Evolutionary conservation across 768 basidiomycete species (phyloP).

Genomic region (Leccinellum rugosiceps): DNA sequence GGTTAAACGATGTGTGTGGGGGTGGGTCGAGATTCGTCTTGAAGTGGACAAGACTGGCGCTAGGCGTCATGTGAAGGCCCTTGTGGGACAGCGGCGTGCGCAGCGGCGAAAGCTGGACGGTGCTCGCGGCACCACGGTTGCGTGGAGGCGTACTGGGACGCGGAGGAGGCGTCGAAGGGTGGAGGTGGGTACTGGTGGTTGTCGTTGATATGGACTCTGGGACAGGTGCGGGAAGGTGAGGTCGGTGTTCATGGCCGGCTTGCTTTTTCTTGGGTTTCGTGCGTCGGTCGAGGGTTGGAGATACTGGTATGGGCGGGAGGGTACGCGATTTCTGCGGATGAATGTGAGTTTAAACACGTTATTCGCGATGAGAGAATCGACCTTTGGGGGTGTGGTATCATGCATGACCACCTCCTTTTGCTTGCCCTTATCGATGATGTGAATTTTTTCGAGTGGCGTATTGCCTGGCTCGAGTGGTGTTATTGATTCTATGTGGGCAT

Average conservation of each 20-base stretch:
- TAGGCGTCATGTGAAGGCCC: slow-evolving; percentile 68
- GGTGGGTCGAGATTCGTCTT: slow-evolving; percentile 68
- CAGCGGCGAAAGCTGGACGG: slow-evolving; percentile 51
- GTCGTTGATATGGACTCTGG: slow-evolving; percentile 17
- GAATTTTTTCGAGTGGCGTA: slow-evolving; percentile 6
- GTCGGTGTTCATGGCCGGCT: slow-evolving; percentile 12
- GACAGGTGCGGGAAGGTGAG: slow-evolving; percentile 26
- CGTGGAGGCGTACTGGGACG: slow-evolving; percentile 40
- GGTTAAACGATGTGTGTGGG: slow-evolving; percentile 33
- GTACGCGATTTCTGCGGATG: slow-evolving; percentile 33
- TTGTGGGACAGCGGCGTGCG: slow-evolving; percentile 69
- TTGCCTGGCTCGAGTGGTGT: slow-evolving; percentile 14
- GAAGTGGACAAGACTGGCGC: slow-evolving; percentile 62
- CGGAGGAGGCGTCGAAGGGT: slow-evolving; percentile 35
- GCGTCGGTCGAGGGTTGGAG: slow-evolving; percentile 44
- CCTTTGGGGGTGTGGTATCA: slow-evolving; percentile 31
- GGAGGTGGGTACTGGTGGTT: slow-evolving; percentile 12
- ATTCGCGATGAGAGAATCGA: background rate
- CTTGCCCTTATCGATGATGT: slow-evolving; percentile 14
- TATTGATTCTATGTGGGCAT: slow-evolving; percentile 16
- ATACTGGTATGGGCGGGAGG: slow-evolving; percentile 43
- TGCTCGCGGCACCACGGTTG: slow-evolving; percentile 18
- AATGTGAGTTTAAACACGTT: background rate
- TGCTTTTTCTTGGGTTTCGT: slow-evolving; percentile 21
- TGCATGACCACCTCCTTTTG: slow-evolving; percentile 12